Base-by-base conservation (phyloP, 495 filamentous ascomycete genomes). In the Neurospora terricola region DNA sequence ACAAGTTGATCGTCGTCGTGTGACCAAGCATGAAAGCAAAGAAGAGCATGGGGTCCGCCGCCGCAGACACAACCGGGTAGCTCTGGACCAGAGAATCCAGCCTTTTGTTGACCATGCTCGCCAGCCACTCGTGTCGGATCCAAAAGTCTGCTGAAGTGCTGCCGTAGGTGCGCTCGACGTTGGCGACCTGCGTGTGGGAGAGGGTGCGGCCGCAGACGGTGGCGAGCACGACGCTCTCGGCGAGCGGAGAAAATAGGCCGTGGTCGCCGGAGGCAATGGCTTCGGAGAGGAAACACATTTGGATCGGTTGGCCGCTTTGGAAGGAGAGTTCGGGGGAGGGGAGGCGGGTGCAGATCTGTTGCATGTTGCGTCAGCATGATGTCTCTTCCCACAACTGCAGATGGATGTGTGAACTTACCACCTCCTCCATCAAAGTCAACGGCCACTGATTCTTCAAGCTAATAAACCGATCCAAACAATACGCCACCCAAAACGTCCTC, bases 401-500 rank as follows among this genome's bases (percentile, higher is more conserved):
- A 7, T 45, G 43, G 0, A 45, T 7, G 11, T n/a, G 48, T 37
- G 68, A 14, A n/a, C 83, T 75, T 75, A 88, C 86, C 77, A 83
- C 74, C 73, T 86, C 82, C 69, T 89, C 87, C 34, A 83, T 81
- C 38, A 89, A 72, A 16, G 85, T 87, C 70, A 86, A 78, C 1
- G 86, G 86, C 71, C 81, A 77, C 5, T 81, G 81, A 39, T 84
- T 81, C 39, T 81, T 81, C 34, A 88, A 80, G 59, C 83, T 86
- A 70, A 86, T 82, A 34, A 88, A 83, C 0, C 84, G 81, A 75
- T 89, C 88, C 12, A 89, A 80, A 36, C 81, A 83, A 69, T 87
- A 89, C 0, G 87, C 86, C 66, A 88, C 80, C 88, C 88, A 89
- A 70, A 89, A 88, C 0, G 84, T 84, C 40, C 87, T 80, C 45